Base-by-base conservation (phyloP, 2,329 filamentous ascomycete species). In the Claviceps paspali region DNA sequence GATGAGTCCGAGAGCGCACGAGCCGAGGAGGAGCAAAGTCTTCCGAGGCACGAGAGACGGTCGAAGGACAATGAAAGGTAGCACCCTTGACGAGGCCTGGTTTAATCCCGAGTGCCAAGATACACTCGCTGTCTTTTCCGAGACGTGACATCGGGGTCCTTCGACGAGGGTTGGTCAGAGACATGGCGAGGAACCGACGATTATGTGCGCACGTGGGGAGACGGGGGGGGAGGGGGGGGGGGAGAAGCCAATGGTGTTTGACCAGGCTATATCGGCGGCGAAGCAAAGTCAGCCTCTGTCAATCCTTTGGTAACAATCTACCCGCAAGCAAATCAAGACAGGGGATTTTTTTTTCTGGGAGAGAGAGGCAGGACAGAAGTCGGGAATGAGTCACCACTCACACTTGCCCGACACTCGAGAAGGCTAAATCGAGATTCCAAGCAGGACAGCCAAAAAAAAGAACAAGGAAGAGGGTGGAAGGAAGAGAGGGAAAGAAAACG, bases 21-120 rank as follows among this genome's bases (percentile, higher is more conserved):
- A 82, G 66, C 29, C 61, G 59, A 39, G 71, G 70, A 41, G 70
- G 65, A 38, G 55, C 55, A 47, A 71, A 70, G 39, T 60, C 53
- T 40, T 62, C 61, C 41, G 50, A 56, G 41, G 67, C 62, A 52
- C 68, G 68, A 27, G 52, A 46, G 42, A 12, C 5, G n/a, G 31
- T 2, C n/a, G 31, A 33, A 18, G 54, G 66, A 55, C 70, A 70
- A 49, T 73, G 68, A 49, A 75, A 76, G 48, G 81, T 84, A 38
- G 79, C 75, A 51, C 76, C 76, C 64, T 84, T 85, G 55, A 66
- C 70, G 57, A 85, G 68, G 56, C 64, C 61, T 56, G 47, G 51
- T 46, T 40, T 52, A 38, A 47, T 63, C 45, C 55, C 55, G 48
- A 53, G 55, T 45, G 47, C 52, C 52, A 59, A 54, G 35, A 40